Conservation (phyloP, 805 yeast species). For the Lachancea quebecensis region DNA sequence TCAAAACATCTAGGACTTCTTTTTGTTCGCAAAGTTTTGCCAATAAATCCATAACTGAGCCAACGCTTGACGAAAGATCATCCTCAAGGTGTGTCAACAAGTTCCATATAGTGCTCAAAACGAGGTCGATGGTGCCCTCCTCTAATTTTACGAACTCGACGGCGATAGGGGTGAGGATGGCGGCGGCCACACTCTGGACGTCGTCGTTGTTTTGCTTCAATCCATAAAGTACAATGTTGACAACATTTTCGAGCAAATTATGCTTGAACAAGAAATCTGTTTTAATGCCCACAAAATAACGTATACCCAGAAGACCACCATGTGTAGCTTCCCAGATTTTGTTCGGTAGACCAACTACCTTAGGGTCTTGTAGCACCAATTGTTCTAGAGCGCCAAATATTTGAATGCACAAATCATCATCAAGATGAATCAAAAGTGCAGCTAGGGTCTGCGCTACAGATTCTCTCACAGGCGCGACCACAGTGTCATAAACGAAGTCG, state of each 20-base stretch:
- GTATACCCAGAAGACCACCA: conserved; percentile 91
- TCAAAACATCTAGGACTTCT: conserved; percentile 68
- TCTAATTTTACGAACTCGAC: conserved; percentile 71
- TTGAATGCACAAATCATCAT: conserved; percentile 45
- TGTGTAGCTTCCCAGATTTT: conserved; percentile 95
- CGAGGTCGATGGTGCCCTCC: conserved; percentile 37
- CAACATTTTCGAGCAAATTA: conserved; percentile 57
- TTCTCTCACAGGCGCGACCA: conserved; percentile 96
- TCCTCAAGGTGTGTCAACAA: conserved; percentile 79
- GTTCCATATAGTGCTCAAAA: conserved; percentile 78
- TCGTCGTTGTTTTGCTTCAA: conserved; percentile 79
- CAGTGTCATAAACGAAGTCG: conserved; percentile 94
- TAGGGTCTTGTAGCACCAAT: conserved; percentile 58
- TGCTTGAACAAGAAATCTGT: conserved; percentile 64
- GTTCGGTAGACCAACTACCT: conserved; percentile 32
- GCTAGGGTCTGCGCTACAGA: conserved; percentile 94
- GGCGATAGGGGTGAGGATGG: conserved; percentile 85
- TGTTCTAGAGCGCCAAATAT: conserved; percentile 61
- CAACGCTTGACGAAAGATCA: conserved; percentile 90
- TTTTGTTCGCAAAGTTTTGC: conserved; percentile 81
- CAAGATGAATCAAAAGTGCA: conserved; percentile 71
- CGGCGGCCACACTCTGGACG: conserved; percentile 95
- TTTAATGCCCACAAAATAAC: conserved; percentile 86
- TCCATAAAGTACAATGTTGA: conserved; percentile 82
- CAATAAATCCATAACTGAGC: conserved; percentile 89